phyloP scores from a whole-genome alignment of 2,329 filamentous ascomycete species.

The Botryotinia narcissicola region DNA sequence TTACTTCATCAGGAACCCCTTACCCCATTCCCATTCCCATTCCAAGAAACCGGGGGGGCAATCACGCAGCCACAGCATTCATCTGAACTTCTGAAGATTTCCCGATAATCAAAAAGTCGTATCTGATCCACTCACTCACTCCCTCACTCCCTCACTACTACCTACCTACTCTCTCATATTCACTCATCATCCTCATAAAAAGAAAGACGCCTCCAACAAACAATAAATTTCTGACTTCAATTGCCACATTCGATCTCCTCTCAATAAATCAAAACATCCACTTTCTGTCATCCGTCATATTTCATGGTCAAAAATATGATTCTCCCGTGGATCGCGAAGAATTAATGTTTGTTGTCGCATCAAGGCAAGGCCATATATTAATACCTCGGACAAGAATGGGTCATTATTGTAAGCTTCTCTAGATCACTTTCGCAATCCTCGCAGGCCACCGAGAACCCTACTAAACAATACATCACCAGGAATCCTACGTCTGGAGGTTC shows the following conservation, averaged over 20 bases:
- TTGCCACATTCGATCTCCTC: not conserved
- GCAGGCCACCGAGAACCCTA: not conserved
- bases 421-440: not conserved
- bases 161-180: not conserved
- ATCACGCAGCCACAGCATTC: constrained; percentile 22
- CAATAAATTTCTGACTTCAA: not conserved
- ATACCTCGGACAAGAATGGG: constrained; percentile 22
- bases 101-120: constrained; percentile 8
- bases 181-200: not conserved
- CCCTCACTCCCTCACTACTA: not conserved
- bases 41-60: constrained; percentile 4
- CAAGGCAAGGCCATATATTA: constrained; percentile 38
- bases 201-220: not conserved
- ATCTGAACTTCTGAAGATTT: constrained; percentile 9
- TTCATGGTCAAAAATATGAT: constrained; percentile 14
- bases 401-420: constrained; percentile 15
- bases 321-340: constrained; percentile 18
- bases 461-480: constrained; percentile 26
- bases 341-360: constrained; percentile 21
- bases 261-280: not conserved
- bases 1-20: constrained; percentile 4
- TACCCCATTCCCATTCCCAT: constrained; percentile 9
- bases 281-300: not conserved
- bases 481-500: constrained; percentile 24
- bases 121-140: constrained; percentile 10